Evolutionary conservation across 139 green algal species (phyloP), one percentile per base, ranked within the genome.

Genomic region (Micromonas pusilla): DNA sequence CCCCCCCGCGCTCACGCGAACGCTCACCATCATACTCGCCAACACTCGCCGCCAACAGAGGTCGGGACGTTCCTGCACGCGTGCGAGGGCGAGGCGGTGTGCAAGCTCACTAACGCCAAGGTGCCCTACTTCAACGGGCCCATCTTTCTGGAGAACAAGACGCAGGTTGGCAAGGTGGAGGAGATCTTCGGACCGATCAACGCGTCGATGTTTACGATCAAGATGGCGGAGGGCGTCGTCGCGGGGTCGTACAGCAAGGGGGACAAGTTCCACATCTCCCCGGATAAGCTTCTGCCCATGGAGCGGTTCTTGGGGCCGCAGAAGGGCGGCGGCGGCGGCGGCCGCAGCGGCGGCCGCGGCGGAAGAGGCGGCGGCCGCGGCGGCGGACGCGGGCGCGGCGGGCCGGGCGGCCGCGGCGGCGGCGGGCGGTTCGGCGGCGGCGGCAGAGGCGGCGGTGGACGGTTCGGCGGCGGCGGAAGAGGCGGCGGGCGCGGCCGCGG

Each of bases 101-200:
- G 86, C 84, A 98, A 97, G 83, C 84, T 99, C 23, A 96, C 91
- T 13, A 96, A 97, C 52, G 89, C 93, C 25, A 97, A 97, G 91
- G 92, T 97, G 34, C 96, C 96, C 1, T 97, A 98, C 78, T 99
- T 99, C 87, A 99, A 99, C 79, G 96, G 91, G 0, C 92, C 91
- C 38, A 98, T 99, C 37, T 99, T 89, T 77, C 80, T 98, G 68
- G 91, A 99, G 79, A 98, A 99, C 88, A 99, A 99, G 52, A 86
- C 77, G 25, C 78, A 87, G 65, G 88, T 99, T 32, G 96, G 96
- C 34, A 98, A 98, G 80, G 90, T 99, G 5, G 96, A 99, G 71
- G 96, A 99, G 84, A 97, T 99, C 37, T 92, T 99, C 80, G 96
- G 96, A 0, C 84, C 91, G 66, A 97, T 99, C 79, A 97, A 94